Evolutionary conservation across 2,329 filamentous ascomycete species (phyloP), one percentile per base, ranked within the genome.

Genomic region (Diaporthe citri): DNA sequence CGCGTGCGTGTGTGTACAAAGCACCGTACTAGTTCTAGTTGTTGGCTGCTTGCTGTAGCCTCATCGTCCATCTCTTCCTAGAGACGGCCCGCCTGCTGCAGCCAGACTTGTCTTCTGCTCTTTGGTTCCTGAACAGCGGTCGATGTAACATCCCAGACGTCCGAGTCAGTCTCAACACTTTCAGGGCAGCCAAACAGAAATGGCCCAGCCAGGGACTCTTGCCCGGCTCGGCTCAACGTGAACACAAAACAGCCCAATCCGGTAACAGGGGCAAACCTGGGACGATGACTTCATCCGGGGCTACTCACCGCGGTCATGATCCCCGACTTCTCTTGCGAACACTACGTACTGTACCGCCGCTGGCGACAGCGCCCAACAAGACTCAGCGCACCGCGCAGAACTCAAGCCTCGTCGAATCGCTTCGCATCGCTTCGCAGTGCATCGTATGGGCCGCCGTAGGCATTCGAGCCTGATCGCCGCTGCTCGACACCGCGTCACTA

Each of bases 41-140:
- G 46, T 17, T n/a, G 28, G 28, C 51, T 39, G 31, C n/a, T 51
- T 41, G 22, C 55, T 72, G 57, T 62, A 52, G 56, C 70, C 70
- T 62, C 70, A 51, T n/a, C 62, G 43, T 25, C 41, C 17, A 41
- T 48, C 57, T 48, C 15, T 41, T 5, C 9, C 20, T 9, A 36
- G 43, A 31, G 31, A 46, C 41, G 31, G 41, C 56, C 56, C 36
- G 48, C 34, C 31, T 62, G 56, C 56, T 72, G 70, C 70, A 72
- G 56, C 52, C 70, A 72, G 57, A 72, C 70, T 72, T 72, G 70
- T 72, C 52, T 41, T 22, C 57, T 48, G 56, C 34, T 72, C 56
- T 72, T 72, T 72, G 70, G 70, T 62, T 72, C 70, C 70, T 72
- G 43, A n/a, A 13, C 48, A 52, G 55, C 34, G 20, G 34, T 31